Percentiles rank a stretch among this genome's conserved stretches.
These are phyloP conservation scores for Flagelloscypha sp. DNA, from an alignment of 768 basidiomycete species.

Conservation along the genomic window DNA sequence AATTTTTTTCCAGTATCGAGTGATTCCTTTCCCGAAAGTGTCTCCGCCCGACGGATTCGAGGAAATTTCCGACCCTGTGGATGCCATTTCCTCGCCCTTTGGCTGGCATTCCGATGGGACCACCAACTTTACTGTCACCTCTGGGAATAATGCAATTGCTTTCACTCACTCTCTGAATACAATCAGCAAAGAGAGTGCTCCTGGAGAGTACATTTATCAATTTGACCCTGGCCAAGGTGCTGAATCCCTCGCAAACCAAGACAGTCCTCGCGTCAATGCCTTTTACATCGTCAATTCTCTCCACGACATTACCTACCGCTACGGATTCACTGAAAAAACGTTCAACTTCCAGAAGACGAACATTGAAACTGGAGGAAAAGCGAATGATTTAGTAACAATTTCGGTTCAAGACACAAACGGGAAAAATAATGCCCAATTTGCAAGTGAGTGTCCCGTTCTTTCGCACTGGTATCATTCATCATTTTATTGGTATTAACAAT, in stretches of 20 bases:
- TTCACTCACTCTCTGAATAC: conserved; percentile 20
- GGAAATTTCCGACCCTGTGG: conserved; percentile 31
- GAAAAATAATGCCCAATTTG: conserved; percentile 36
- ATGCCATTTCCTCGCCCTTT: conserved; percentile 33
- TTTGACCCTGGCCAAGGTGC: conserved; percentile 32
- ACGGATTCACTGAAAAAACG: conserved; percentile 51
- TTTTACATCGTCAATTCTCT: conserved; percentile 58
- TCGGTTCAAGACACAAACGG: conserved; percentile 43
- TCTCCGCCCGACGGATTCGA: conserved; percentile 29
- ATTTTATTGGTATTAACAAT: too few species aligned
- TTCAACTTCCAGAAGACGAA: conserved; percentile 59
- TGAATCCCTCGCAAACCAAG: conserved; percentile 23
- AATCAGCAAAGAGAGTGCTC: conserved; percentile 27
- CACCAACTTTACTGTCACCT: conserved; percentile 19
- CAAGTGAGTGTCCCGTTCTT: conserved; percentile 25
- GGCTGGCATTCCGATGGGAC: conserved; percentile 27
- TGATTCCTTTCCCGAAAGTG: conserved; percentile 31
- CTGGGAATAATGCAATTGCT: conserved; percentile 31
- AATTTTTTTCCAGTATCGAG: conserved; percentile 16
- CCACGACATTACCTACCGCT: conserved; percentile 41
- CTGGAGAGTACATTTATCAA: conserved; percentile 24
- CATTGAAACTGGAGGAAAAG: conserved; percentile 42
- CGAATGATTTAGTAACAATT: conserved; percentile 40
- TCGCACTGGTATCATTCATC: conserved; percentile 7
- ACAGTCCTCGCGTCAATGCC: conserved; percentile 41